phyloP scores from a whole-genome alignment of 2,329 filamentous ascomycete genomes.

The Penicillium sp. region DNA sequence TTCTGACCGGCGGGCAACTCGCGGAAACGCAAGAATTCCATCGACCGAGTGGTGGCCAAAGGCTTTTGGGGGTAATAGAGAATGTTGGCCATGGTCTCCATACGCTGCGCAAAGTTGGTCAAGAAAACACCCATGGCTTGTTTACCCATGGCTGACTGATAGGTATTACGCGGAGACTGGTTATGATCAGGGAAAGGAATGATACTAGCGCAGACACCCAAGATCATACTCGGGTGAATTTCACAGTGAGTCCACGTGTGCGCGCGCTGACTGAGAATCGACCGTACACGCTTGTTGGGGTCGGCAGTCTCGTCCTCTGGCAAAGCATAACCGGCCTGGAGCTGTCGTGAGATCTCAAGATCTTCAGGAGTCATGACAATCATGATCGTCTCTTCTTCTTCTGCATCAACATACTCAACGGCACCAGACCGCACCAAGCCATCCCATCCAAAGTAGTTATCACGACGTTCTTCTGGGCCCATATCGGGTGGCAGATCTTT shows the following conservation, averaged over 20 bases:
- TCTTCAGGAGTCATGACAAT: constrained; percentile 99
- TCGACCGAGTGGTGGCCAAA: constrained; percentile 89
- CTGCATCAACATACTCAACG: constrained; percentile 94
- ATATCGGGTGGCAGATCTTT: constrained; percentile 62
- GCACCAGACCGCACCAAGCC: constrained; percentile 80
- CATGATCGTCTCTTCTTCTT: constrained; percentile 98
- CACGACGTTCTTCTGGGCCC: constrained; percentile 57
- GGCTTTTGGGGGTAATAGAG: constrained; percentile 99
- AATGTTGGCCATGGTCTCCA: constrained; percentile 99
- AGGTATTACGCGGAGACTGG: constrained; percentile 95
- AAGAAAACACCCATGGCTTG: constrained; percentile 99
- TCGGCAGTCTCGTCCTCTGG: constrained; percentile 65
- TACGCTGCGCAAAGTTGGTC: constrained; percentile 92
- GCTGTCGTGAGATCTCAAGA: constrained; percentile 71
- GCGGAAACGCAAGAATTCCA: constrained; percentile 98
- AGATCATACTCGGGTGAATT: constrained; percentile 98
- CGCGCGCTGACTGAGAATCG: constrained; percentile 79
- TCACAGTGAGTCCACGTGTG: constrained; percentile 98
- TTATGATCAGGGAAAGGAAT: constrained; percentile 99
- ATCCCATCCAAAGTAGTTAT: constrained; percentile 78
- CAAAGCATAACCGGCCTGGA: constrained; percentile 64
- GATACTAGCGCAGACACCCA: constrained; percentile 97
- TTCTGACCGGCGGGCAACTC: constrained; percentile 96
- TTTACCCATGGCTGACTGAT: constrained; percentile 99
- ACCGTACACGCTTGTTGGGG: constrained; percentile 82